A percentile compares a stretch with the other conserved stretches of the same genome.
These are phyloP conservation scores for Prunus kanzakura DNA, from an alignment of 306 rosid genomes.

Conservation along the genomic window DNA sequence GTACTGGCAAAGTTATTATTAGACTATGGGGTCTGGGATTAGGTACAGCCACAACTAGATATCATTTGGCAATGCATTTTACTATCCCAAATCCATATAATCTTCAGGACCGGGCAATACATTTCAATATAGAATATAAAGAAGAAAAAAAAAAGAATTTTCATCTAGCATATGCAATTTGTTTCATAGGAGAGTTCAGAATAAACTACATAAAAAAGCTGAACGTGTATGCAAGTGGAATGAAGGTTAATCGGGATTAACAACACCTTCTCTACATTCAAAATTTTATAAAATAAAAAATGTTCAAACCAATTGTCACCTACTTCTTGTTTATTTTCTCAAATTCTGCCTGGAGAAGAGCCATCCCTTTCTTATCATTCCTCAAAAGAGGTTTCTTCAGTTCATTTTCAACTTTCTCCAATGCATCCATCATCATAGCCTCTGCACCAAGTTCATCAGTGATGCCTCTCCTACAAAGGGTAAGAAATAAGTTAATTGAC, in stretches of 20 bases:
- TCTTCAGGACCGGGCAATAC: no score
- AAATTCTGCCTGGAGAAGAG: slow-evolving; percentile 78
- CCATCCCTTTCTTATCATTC: slow-evolving; percentile 87
- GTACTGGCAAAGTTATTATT: no score
- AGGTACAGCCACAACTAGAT: no score
- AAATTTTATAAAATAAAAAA: neutral
- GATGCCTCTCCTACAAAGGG: slow-evolving; percentile 67
- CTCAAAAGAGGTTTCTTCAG: slow-evolving; percentile 81
- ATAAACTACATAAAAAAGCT: neutral
- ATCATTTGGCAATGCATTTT: no score
- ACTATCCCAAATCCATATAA: no score
- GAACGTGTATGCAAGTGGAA: neutral
- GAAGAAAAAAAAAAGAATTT: neutral
- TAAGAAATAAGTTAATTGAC: neutral
- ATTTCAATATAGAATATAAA: neutral
- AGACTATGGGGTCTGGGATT: no score
- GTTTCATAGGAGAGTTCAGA: neutral
- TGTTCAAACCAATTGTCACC: slow-evolving; percentile 8
- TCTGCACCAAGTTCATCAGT: slow-evolving; percentile 80
- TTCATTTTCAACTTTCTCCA: slow-evolving; percentile 86
- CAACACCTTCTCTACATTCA: neutral
- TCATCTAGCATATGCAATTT: neutral
- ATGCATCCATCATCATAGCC: slow-evolving; percentile 79
- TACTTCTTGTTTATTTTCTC: slow-evolving; percentile 82
- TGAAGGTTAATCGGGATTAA: neutral